Evolutionary conservation across 2,329 filamentous ascomycete species (phyloP).

Genomic region (Cordyceps farinosa): DNA sequence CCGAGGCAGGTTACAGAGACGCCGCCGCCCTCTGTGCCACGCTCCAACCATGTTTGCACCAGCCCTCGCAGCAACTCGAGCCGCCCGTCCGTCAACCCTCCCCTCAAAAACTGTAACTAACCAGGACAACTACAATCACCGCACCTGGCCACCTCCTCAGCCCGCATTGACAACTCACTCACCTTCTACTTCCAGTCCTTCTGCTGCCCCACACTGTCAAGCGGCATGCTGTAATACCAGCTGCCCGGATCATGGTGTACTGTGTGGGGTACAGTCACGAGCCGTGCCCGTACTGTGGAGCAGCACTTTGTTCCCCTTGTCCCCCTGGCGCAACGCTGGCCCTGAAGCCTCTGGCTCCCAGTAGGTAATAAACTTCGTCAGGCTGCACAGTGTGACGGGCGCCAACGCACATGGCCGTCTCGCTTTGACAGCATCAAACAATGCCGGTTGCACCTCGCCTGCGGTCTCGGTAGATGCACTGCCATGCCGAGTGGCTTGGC

Average conservation of each 20-base stretch:
- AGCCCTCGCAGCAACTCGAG: no score
- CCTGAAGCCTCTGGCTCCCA: not conserved
- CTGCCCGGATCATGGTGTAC: not conserved
- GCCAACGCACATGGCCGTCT: not conserved
- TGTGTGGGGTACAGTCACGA: slow-evolving; percentile 4
- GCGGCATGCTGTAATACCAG: not conserved
- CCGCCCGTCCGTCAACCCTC: no score
- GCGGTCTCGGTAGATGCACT: not conserved
- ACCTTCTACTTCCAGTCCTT: not conserved
- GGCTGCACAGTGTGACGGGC: slow-evolving; percentile 1
- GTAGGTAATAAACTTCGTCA: not conserved
- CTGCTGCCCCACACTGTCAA: not conserved
- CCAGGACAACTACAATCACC: no score
- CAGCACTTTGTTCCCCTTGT: not conserved
- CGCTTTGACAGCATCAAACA: slow-evolving; percentile 11
- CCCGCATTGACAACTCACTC: not conserved
- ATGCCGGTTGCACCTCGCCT: slow-evolving; percentile 1
- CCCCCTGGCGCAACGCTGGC: not conserved
- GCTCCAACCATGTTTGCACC: no score
- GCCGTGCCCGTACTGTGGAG: not conserved
- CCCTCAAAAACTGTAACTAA: no score
- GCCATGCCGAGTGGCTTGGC: not conserved
- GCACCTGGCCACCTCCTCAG: not conserved
- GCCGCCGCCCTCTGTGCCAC: no score
- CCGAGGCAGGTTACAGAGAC: no score